Evolutionary conservation across 208 protist species (phyloP).

Genomic region (Angomonas ambiguus): DNA sequence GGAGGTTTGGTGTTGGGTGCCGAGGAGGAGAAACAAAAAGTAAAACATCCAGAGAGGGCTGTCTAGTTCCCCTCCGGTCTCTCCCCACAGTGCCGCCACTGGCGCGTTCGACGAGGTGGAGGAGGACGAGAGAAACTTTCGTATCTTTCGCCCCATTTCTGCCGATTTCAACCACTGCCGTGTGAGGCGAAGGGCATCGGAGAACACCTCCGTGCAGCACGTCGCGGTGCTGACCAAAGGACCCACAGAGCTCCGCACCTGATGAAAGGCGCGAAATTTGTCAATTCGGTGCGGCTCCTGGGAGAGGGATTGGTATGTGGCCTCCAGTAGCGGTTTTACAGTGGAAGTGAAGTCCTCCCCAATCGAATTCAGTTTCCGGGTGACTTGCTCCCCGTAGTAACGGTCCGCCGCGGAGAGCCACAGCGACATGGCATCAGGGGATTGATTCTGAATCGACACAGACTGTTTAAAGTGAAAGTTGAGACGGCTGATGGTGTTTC

Average conservation of each 20-base stretch:
- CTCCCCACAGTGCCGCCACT: not conserved
- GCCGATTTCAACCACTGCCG: not conserved
- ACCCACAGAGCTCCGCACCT: not conserved
- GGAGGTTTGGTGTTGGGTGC: not conserved
- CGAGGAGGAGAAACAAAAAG: not conserved
- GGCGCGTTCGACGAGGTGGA: not conserved
- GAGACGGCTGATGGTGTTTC: not conserved
- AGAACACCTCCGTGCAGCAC: not conserved
- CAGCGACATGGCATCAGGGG: not conserved
- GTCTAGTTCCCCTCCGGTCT: not conserved
- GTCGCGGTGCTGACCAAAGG: not conserved
- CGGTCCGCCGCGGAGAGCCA: not conserved
- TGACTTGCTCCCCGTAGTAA: not conserved
- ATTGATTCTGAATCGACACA: not conserved
- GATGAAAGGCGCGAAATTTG: not conserved
- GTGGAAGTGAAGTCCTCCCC: not conserved
- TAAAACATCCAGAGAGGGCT: not conserved
- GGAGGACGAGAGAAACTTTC: not conserved
- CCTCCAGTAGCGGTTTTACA: not conserved
- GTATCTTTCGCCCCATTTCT: not conserved
- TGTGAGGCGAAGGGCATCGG: not conserved
- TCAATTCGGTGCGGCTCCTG: not conserved
- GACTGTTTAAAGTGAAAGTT: too few species aligned
- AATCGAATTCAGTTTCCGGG: not conserved
- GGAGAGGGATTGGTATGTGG: not conserved